A percentile compares a stretch with the other conserved stretches of the same genome.
phyloP scores from a whole-genome alignment of 1,284 basidiomycete species.

The Porodaedalea pini region DNA sequence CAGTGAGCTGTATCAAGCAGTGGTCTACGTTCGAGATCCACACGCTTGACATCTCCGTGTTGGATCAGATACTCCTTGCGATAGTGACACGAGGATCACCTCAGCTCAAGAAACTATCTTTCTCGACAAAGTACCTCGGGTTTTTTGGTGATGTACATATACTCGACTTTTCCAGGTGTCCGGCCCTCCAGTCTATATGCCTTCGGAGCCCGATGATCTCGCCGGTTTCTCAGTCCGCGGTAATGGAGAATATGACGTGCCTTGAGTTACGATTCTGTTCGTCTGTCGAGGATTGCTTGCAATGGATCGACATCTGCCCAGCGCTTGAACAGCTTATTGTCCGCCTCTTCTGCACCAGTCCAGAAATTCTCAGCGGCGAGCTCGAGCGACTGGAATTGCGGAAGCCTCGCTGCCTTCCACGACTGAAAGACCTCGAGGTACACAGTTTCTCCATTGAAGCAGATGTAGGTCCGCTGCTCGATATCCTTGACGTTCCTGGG shows the following conservation, averaged over 20 bases:
- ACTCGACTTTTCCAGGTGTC: constrained; percentile 9
- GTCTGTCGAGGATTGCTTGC: constrained; percentile 15
- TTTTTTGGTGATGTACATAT: constrained; percentile 14
- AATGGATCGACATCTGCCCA: constrained; percentile 17
- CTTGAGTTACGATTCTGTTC: constrained; percentile 15
- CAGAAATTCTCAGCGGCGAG: constrained; percentile 4
- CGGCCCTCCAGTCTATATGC: constrained; percentile 3
- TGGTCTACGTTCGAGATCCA: constrained; percentile 16
- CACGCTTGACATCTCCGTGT: constrained; percentile 6
- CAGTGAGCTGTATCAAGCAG: constrained; percentile 1
- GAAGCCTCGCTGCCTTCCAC: neutral
- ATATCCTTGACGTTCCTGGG: constrained; percentile 11
- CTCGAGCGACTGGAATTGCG: neutral
- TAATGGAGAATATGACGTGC: constrained; percentile 10
- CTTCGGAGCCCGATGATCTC: constrained; percentile 7
- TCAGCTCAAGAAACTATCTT: neutral
- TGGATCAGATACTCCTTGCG: constrained; percentile 8
- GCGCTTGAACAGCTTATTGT: constrained; percentile 6
- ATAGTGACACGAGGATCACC: constrained; percentile 13
- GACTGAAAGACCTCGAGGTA: constrained; percentile 5
- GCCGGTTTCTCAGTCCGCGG: neutral
- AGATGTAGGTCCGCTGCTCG: constrained; percentile 5
- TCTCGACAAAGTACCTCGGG: constrained; percentile 13
- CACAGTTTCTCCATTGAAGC: constrained; percentile 14
- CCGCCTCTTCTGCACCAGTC: constrained; percentile 10